A percentile compares a stretch with the other conserved stretches of the same genome.
These are phyloP conservation scores for Biscutella laevigata DNA, from an alignment of 441 rosid genomes.

Conservation along the genomic window DNA sequence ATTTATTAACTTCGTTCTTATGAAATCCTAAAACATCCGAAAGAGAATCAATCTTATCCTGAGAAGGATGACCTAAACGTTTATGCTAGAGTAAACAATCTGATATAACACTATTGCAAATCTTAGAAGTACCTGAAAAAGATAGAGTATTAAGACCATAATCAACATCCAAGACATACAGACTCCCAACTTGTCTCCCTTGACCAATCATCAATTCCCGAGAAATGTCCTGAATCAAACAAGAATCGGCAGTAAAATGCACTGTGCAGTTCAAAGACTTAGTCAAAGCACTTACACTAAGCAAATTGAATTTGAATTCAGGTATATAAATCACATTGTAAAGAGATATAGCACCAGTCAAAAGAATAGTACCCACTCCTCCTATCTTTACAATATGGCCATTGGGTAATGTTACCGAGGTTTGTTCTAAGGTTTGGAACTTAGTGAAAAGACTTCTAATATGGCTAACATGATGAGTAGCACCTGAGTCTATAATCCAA, in stretches of 20 bases:
- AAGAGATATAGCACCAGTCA: not conserved
- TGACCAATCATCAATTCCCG: not conserved
- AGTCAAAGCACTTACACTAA: not conserved
- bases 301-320: too few relatives aligned
- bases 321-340: not conserved
- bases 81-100: not conserved
- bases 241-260: not conserved
- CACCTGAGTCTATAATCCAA: too few relatives aligned
- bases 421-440: too few relatives aligned
- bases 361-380: too few relatives aligned
- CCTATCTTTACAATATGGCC: too few relatives aligned
- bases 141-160: not conserved
- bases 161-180: not conserved
- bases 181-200: not conserved
- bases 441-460: too few relatives aligned
- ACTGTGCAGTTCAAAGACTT: not conserved
- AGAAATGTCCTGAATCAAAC: not conserved
- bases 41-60: not conserved
- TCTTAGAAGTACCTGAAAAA: not conserved
- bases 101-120: too few relatives aligned
- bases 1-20: not conserved
- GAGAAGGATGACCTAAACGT: not conserved
- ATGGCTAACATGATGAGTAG: too few relatives aligned
- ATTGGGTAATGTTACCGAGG: too few relatives aligned
- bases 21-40: not conserved